These are phyloP conservation scores for Pestalotiopsis sp. DNA, from an alignment of 2,329 filamentous ascomycete genomes.

Conservation along the genomic window DNA sequence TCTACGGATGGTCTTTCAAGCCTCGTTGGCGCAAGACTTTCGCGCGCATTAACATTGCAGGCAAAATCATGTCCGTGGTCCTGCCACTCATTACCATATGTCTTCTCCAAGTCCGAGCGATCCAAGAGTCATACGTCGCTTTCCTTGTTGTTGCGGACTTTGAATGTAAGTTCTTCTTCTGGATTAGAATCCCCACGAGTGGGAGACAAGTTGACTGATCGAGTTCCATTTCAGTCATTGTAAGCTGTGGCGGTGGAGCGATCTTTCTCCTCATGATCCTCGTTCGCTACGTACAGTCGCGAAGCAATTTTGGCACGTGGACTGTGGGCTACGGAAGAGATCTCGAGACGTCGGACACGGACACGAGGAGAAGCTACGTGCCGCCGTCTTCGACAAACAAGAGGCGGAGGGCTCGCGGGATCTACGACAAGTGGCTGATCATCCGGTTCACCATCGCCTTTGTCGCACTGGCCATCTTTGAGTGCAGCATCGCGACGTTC, in stretches of 20 bases:
- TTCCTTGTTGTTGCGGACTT: constrained; percentile 20
- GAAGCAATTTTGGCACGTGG: constrained; percentile 34
- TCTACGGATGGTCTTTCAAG: constrained; percentile 18
- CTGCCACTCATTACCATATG: constrained; percentile 16
- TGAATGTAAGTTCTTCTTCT: constrained; percentile 14
- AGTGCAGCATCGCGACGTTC: constrained; percentile 29
- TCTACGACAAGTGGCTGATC: constrained; percentile 49
- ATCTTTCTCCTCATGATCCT: constrained; percentile 42
- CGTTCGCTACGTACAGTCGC: constrained; percentile 41
- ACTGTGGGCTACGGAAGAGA: constrained; percentile 33
- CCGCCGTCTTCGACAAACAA: constrained; percentile 7
- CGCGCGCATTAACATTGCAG: constrained; percentile 13
- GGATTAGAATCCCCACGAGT: not conserved
- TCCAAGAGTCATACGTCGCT: constrained; percentile 15
- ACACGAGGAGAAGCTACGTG: constrained; percentile 6
- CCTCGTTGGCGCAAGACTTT: constrained; percentile 7
- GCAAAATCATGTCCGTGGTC: constrained; percentile 18
- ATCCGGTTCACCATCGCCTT: constrained; percentile 48
- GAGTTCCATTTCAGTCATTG: constrained; percentile 33
- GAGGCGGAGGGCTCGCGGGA: constrained; percentile 23
- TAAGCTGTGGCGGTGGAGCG: constrained; percentile 36
- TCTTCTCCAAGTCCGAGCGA: constrained; percentile 16
- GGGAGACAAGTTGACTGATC: not conserved
- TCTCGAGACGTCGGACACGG: constrained; percentile 14
- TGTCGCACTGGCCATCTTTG: constrained; percentile 39